These are phyloP conservation scores for Fragaria ananassa DNA, from an alignment of 306 rosid species.

Conservation along the genomic window DNA sequence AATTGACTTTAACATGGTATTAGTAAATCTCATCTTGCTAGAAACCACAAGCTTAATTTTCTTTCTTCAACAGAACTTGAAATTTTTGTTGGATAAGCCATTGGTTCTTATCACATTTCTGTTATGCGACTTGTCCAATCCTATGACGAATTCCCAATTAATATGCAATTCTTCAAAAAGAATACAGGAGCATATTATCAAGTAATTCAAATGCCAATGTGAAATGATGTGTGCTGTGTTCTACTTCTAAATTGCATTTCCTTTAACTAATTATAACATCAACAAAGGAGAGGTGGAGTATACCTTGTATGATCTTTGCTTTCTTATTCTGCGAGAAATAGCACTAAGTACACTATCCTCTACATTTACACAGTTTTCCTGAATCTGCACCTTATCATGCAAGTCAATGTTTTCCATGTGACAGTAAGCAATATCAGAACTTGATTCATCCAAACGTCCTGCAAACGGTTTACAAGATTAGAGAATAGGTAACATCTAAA, in stretches of 20 bases:
- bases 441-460: constrained; percentile 36
- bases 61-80: neutral
- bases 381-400: constrained; percentile 41
- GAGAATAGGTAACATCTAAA: neutral
- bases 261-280: neutral
- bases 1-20: neutral
- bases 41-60: neutral
- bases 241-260: neutral
- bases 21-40: neutral
- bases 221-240: neutral
- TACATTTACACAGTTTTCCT: constrained; percentile 46
- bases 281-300: neutral
- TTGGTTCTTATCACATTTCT: neutral
- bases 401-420: constrained; percentile 57
- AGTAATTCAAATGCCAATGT: neutral
- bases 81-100: neutral
- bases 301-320: constrained; percentile 80
- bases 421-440: constrained; percentile 25
- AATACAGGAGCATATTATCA: neutral
- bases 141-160: neutral
- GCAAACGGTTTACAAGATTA: constrained; percentile 21
- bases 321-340: constrained; percentile 49
- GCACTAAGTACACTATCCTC: constrained; percentile 55
- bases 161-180: neutral
- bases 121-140: neutral